Conservation (phyloP, 2,329 filamentous ascomycete genomes). For the Aspergillus ibericus region DNA sequence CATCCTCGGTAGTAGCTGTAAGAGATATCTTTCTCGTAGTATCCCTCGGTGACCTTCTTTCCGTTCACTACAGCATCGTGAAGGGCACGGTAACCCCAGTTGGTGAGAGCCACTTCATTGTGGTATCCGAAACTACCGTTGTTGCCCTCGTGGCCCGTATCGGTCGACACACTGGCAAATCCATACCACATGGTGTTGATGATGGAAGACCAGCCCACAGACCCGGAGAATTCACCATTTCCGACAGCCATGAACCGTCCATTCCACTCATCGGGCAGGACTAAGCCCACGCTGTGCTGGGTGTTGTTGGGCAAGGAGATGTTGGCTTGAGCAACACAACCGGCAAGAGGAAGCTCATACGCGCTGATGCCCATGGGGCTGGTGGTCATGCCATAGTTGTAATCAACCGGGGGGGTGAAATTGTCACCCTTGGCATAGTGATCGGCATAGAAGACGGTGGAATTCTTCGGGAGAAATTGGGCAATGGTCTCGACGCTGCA, state of each 20-base stretch:
- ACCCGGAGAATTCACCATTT: conserved; percentile 3
- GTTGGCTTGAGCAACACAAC: conserved; percentile 7
- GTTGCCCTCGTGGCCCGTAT: conserved; percentile 6
- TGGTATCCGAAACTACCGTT: conserved; percentile 7
- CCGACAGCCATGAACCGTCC: conserved; percentile 5
- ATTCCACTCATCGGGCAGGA: conserved; percentile 2
- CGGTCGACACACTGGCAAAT: conserved; percentile 6
- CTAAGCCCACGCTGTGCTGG: conserved; percentile 4
- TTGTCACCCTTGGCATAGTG: conserved; percentile 1
- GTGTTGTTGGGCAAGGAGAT: conserved; percentile 8
- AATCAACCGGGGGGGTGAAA: conserved; percentile 3
- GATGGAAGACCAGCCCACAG: conserved; percentile 5
- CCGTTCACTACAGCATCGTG: conserved; percentile 53
- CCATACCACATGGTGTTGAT: conserved; percentile 7
- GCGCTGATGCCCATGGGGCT: neutral
- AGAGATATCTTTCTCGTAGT: conserved; percentile 46
- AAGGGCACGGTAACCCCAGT: conserved; percentile 44
- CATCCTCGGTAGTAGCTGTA: conserved; percentile 53
- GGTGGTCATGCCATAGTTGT: conserved; percentile 3
- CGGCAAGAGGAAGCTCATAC: neutral
- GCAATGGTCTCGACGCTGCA: conserved; percentile 3
- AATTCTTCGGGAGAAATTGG: neutral
- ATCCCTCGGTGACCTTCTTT: conserved; percentile 50
- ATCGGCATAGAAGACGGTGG: conserved; percentile 3
- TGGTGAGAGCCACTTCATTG: conserved; percentile 26